phyloP scores from a whole-genome alignment of 768 basidiomycete genomes.

The Boletus pseudo-olivaceus region DNA sequence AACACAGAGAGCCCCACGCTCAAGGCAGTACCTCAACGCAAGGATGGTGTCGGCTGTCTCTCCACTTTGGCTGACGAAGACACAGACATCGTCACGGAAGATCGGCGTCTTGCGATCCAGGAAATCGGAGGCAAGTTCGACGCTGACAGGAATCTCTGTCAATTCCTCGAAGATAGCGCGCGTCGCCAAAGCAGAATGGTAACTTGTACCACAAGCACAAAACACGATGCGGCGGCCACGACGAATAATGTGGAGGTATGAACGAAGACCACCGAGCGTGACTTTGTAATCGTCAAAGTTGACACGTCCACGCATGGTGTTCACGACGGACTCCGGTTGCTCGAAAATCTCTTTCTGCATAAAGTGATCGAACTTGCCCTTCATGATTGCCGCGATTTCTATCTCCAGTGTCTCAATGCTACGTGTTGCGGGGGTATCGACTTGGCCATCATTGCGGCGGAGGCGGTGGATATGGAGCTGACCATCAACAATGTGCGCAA shows the following conservation, averaged over 20 bases:
- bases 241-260: constrained; percentile 93
- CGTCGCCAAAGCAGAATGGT: constrained; percentile 95
- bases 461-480: constrained; percentile 99
- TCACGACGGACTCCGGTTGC: constrained; percentile 98
- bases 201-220: constrained; percentile 97
- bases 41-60: constrained; percentile 99
- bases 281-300: constrained; percentile 93
- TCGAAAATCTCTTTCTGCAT: constrained; percentile 99
- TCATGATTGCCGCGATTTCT: constrained; percentile 99
- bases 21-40: constrained; percentile 92
- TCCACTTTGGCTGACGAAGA: constrained; percentile 96
- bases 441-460: constrained; percentile 75
- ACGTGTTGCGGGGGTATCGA: constrained; percentile 63
- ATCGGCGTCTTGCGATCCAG: constrained; percentile 98
- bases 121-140: constrained; percentile 98
- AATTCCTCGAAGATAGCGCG: constrained; percentile 98
- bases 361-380: constrained; percentile 99
- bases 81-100: constrained; percentile 96
- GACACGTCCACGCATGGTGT: constrained; percentile 99
- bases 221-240: constrained; percentile 94
- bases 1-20: constrained; percentile 92
- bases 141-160: constrained; percentile 96
- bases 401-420: constrained; percentile 98
- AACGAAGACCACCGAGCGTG: constrained; percentile 92
- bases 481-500: constrained; percentile 95